phyloP scores from a whole-genome alignment of 768 basidiomycete genomes.

The Russula virescens region DNA sequence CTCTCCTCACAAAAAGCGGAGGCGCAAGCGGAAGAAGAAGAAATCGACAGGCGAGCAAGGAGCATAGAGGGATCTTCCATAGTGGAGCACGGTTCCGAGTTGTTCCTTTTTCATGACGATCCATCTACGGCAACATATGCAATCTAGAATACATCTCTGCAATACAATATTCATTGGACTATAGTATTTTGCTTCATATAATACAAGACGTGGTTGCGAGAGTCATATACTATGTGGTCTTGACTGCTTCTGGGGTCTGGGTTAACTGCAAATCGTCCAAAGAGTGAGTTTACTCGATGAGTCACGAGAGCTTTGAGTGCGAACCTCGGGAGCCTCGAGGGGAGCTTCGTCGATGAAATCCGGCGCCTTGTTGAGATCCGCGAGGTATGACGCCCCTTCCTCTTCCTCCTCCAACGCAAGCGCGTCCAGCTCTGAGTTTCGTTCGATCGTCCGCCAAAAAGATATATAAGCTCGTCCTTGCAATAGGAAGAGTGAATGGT shows the following conservation, averaged over 20 bases:
- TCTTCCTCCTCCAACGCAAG: slow-evolving; percentile 89
- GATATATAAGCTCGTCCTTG: not conserved
- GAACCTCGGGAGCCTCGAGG: slow-evolving; percentile 57
- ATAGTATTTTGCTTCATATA: not conserved
- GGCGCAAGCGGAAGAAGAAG: slow-evolving; percentile 19
- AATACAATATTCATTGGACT: not conserved
- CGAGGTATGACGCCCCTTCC: slow-evolving; percentile 83
- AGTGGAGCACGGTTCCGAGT: too few species aligned
- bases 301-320: slow-evolving; percentile 21
- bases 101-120: too few species aligned
- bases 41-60: not conserved
- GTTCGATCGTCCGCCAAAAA: not conserved
- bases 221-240: slow-evolving; percentile 27
- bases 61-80: too few species aligned
- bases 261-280: not conserved
- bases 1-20: slow-evolving; percentile 10
- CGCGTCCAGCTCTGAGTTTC: slow-evolving; percentile 78
- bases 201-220: not conserved
- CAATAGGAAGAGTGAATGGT: not conserved
- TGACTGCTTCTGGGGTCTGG: slow-evolving; percentile 26
- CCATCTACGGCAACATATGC: slow-evolving; percentile 2
- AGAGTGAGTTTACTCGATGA: not conserved
- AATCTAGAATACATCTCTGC: slow-evolving; percentile 14
- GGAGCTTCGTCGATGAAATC: slow-evolving; percentile 92
- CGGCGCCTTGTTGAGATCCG: slow-evolving; percentile 80